Conservation (phyloP, 2,329 filamentous ascomycete genomes). For the Calonectria pauciramosa region DNA sequence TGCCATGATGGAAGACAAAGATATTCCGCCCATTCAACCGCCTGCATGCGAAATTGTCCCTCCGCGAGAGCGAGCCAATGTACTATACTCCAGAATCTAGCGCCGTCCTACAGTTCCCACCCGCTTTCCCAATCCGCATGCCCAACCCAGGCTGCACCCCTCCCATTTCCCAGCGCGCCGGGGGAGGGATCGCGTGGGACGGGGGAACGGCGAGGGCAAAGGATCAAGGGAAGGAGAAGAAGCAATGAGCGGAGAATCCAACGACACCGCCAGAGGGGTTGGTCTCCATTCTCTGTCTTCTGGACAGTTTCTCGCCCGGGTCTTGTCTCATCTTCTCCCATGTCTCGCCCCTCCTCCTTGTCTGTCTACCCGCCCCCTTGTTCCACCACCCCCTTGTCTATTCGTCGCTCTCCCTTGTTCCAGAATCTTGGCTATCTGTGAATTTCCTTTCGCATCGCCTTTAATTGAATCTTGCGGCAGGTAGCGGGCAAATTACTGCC, state of each 20-base stretch:
- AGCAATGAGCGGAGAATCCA: neutral
- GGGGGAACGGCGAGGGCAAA: slow-evolving; percentile 24
- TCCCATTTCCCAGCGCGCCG: slow-evolving; percentile 31
- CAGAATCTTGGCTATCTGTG: neutral
- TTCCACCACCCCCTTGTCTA: slow-evolving; percentile 17
- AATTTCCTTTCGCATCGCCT: neutral
- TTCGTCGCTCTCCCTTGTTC: slow-evolving; percentile 25
- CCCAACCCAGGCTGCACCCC: slow-evolving; percentile 29
- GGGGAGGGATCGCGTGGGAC: slow-evolving; percentile 18
- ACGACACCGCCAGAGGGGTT: slow-evolving; percentile 10
- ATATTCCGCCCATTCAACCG: slow-evolving; percentile 22
- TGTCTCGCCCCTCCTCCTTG: slow-evolving; percentile 20
- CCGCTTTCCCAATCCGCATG: slow-evolving; percentile 25
- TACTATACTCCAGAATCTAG: slow-evolving; percentile 34
- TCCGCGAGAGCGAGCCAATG: slow-evolving; percentile 1
- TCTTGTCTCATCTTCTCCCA: slow-evolving; percentile 15
- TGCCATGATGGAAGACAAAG: slow-evolving; percentile 8
- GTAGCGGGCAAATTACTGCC: slow-evolving; percentile 12
- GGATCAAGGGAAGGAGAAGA: slow-evolving; percentile 7
- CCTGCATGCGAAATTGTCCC: slow-evolving; percentile 26
- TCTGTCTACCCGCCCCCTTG: neutral
- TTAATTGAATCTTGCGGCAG: slow-evolving; percentile 13
- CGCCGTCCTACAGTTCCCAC: slow-evolving; percentile 30
- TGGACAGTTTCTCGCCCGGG: slow-evolving; percentile 6
- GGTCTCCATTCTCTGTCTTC: neutral